Conservation (phyloP, 108 stramenopile genomes). For the Cyclostephanos tholiformis region DNA sequence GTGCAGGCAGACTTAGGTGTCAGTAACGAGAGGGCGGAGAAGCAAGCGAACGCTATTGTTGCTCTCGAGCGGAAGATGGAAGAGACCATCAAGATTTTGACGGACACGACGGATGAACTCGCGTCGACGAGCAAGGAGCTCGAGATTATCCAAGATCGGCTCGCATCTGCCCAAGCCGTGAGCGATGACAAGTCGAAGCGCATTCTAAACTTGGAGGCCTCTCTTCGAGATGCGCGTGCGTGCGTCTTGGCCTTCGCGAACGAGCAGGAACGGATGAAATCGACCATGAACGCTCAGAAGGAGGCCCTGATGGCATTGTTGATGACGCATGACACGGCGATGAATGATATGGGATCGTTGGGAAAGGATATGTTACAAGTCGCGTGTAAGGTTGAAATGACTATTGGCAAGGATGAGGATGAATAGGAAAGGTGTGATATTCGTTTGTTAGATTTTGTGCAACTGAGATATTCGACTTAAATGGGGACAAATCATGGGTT, state of each 20-base stretch:
- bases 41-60: constrained; percentile 1
- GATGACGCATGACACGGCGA: not conserved
- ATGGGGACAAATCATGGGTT: too few species aligned
- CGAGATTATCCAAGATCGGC: not conserved
- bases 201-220: constrained; percentile 17
- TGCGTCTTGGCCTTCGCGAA: constrained; percentile 17
- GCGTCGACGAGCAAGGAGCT: constrained; percentile 3
- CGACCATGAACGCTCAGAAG: constrained; percentile 23
- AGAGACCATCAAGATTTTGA: constrained; percentile 7
- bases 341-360: not conserved
- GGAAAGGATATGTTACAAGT: constrained; percentile 4
- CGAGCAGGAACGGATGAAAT: constrained; percentile 21
- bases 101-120: not conserved
- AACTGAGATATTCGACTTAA: too few species aligned
- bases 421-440: not conserved
- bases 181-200: constrained; percentile 3
- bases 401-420: not conserved
- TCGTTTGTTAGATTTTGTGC: too few species aligned
- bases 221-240: constrained; percentile 10
- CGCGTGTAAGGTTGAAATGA: not conserved
- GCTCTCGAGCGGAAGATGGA: not conserved
- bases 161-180: not conserved
- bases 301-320: constrained; percentile 13
- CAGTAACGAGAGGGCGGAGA: constrained; percentile 8
- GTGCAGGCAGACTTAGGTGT: constrained; percentile 7